Evolutionary conservation across 2,329 filamentous ascomycete species (phyloP).

Genomic region (Bertia moriformis): DNA sequence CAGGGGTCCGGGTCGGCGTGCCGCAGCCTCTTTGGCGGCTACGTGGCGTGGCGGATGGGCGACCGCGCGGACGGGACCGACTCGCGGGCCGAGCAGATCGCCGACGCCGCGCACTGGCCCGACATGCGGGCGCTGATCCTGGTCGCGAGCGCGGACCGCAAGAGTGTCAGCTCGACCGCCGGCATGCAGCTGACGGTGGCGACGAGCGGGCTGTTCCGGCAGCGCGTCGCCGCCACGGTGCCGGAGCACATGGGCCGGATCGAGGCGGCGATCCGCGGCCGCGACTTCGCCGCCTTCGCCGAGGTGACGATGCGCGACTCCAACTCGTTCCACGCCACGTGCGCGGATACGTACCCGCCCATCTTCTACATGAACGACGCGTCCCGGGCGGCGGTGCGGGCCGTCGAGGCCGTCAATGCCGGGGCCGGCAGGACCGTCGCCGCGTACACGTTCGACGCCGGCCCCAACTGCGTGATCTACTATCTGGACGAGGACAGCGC

Average conservation of each 20-base stretch:
- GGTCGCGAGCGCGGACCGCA: slow-evolving; percentile 85
- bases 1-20: slow-evolving; percentile 94
- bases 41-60: slow-evolving; percentile 87
- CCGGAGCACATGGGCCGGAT: slow-evolving; percentile 72
- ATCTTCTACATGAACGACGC: slow-evolving; percentile 99
- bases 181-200: slow-evolving; percentile 96
- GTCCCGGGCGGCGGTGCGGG: slow-evolving; percentile 69
- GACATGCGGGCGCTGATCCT: slow-evolving; percentile 85
- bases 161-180: slow-evolving; percentile 79
- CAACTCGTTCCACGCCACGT: slow-evolving; percentile 92
- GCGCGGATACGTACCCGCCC: slow-evolving; percentile 86
- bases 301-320: slow-evolving; percentile 94
- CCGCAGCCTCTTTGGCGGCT: slow-evolving; percentile 82
- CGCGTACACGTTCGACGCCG: slow-evolving; percentile 94
- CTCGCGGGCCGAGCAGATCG: slow-evolving; percentile 76
- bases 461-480: slow-evolving; percentile 93
- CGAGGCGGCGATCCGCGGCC: slow-evolving; percentile 63
- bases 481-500: slow-evolving; percentile 69
- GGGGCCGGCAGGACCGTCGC: slow-evolving; percentile 66
- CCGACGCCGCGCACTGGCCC: slow-evolving; percentile 82
- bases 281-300: slow-evolving; percentile 76
- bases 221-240: slow-evolving; percentile 62
- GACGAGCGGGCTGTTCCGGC: slow-evolving; percentile 75
- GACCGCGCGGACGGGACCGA: slow-evolving; percentile 64
- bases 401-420: slow-evolving; percentile 78